Evolutionary conservation across 2,329 filamentous ascomycete genomes (phyloP).

Genomic region (Aureobasidium sp.): DNA sequence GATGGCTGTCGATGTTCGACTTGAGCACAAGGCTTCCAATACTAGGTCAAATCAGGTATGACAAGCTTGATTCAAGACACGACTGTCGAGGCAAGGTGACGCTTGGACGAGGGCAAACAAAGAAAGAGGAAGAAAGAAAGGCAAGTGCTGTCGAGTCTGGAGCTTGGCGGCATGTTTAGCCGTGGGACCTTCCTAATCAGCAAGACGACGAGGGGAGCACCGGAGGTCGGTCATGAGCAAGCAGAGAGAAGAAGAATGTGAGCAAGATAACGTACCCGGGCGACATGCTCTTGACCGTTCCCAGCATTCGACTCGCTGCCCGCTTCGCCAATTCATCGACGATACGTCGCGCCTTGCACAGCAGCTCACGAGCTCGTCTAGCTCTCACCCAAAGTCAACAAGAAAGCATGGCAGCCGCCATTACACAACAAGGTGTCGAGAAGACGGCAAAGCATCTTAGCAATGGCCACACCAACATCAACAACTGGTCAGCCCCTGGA

Average conservation of each 20-base stretch:
- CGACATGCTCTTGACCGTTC: slow-evolving; percentile 1
- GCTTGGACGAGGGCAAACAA: not conserved
- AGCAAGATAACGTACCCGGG: not conserved
- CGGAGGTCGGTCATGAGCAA: not conserved
- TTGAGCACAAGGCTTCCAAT: not conserved
- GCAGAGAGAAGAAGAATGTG: not conserved
- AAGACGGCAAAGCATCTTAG: slow-evolving; percentile 20
- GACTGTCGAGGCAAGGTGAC: not conserved
- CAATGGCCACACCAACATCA: slow-evolving; percentile 22
- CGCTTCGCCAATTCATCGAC: not conserved
- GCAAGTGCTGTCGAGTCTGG: not conserved
- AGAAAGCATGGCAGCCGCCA: slow-evolving; percentile 12
- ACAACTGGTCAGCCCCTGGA: slow-evolving; percentile 36
- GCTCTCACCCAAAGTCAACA: not conserved
- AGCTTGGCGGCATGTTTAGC: slow-evolving; percentile 1
- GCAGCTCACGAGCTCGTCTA: not conserved
- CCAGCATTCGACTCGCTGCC: not conserved
- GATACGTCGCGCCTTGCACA: not conserved
- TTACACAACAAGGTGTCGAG: slow-evolving; percentile 17
- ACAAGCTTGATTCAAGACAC: not conserved
- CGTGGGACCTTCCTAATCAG: slow-evolving; percentile 9
- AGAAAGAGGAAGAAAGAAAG: not conserved
- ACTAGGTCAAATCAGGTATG: not conserved
- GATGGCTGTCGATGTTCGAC: not conserved
- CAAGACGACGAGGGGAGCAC: not conserved